phyloP scores from a whole-genome alignment of 495 filamentous ascomycete genomes.

The Penicillium macrosclerotiorum region DNA sequence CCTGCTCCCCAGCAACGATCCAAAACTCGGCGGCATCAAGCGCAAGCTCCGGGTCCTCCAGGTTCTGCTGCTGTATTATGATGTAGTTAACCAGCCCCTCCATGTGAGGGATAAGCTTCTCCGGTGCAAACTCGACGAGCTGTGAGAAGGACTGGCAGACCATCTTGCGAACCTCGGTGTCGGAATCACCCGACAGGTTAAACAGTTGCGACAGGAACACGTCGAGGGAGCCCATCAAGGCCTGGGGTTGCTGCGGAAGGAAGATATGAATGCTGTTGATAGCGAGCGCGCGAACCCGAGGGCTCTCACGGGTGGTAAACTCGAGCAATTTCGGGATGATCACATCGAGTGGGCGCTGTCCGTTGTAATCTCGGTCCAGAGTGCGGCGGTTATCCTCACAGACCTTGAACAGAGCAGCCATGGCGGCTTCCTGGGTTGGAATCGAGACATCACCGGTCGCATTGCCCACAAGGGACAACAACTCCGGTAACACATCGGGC shows the following conservation, averaged over 20 bases:
- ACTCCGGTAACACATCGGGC: slow-evolving; percentile 83
- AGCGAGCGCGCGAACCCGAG: slow-evolving; percentile 75
- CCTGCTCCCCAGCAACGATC: slow-evolving; percentile 88
- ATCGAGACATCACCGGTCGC: slow-evolving; percentile 61
- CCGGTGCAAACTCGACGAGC: slow-evolving; percentile 84
- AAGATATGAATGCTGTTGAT: slow-evolving; percentile 88
- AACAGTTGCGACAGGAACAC: slow-evolving; percentile 79
- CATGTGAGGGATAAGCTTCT: slow-evolving; percentile 87
- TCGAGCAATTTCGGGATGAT: slow-evolving; percentile 90
- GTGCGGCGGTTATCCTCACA: slow-evolving; percentile 93
- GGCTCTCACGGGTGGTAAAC: slow-evolving; percentile 69
- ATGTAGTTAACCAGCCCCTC: slow-evolving; percentile 90
- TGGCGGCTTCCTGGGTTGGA: slow-evolving; percentile 85
- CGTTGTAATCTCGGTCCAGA: slow-evolving; percentile 80
- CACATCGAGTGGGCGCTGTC: slow-evolving; percentile 80
- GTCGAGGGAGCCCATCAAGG: slow-evolving; percentile 74
- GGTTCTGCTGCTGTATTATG: slow-evolving; percentile 78
- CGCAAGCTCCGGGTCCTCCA: slow-evolving; percentile 84
- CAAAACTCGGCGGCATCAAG: slow-evolving; percentile 97
- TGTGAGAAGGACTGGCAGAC: slow-evolving; percentile 93
- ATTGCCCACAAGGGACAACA: slow-evolving; percentile 74
- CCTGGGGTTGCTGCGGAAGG: slow-evolving; percentile 74
- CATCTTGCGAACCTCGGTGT: slow-evolving; percentile 77
- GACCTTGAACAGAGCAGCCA: slow-evolving; percentile 88
- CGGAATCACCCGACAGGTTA: slow-evolving; percentile 69